phyloP scores from a whole-genome alignment of 2,329 filamentous ascomycete species.

The Hypoxylon sp. region DNA sequence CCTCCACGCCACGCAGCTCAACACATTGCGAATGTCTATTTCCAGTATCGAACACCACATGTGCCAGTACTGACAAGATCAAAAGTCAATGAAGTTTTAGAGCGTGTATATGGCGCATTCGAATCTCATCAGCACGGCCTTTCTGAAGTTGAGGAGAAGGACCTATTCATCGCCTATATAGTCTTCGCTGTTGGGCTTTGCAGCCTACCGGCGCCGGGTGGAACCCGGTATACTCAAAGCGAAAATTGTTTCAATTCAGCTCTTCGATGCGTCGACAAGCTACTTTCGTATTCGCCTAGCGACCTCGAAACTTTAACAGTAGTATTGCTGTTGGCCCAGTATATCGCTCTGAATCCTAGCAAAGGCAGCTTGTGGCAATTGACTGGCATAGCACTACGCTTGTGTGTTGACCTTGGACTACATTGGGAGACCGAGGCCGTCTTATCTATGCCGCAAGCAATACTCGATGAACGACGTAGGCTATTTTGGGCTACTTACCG shows the following conservation, averaged over 20 bases:
- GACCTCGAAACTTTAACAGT: slow-evolving; percentile 54
- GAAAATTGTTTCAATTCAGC: slow-evolving; percentile 57
- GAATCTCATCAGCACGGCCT: slow-evolving; percentile 26
- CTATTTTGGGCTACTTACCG: slow-evolving; percentile 51
- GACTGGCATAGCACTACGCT: slow-evolving; percentile 54
- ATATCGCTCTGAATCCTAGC: slow-evolving; percentile 53
- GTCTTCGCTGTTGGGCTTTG: slow-evolving; percentile 55
- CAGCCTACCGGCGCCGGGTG: slow-evolving; percentile 48
- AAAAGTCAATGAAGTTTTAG: slow-evolving; percentile 48
- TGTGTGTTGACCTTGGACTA: slow-evolving; percentile 55
- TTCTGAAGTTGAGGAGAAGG: slow-evolving; percentile 39
- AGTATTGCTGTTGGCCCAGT: slow-evolving; percentile 55
- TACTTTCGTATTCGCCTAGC: slow-evolving; percentile 53
- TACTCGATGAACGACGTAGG: slow-evolving; percentile 51
- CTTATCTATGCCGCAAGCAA: slow-evolving; percentile 41
- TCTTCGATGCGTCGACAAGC: slow-evolving; percentile 50
- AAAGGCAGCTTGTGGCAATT: slow-evolving; percentile 56
- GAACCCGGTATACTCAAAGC: slow-evolving; percentile 50
- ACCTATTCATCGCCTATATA: slow-evolving; percentile 55
- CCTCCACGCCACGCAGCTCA: slow-evolving; percentile 55
- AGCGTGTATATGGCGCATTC: slow-evolving; percentile 49
- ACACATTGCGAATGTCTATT: slow-evolving; percentile 55
- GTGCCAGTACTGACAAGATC: slow-evolving; percentile 52
- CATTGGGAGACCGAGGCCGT: slow-evolving; percentile 54
- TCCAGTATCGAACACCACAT: slow-evolving; percentile 55